Evolutionary conservation across 2,329 filamentous ascomycete genomes (phyloP), one percentile per base, ranked within the genome.

Genomic region (Aspergillus aculeatinus): DNA sequence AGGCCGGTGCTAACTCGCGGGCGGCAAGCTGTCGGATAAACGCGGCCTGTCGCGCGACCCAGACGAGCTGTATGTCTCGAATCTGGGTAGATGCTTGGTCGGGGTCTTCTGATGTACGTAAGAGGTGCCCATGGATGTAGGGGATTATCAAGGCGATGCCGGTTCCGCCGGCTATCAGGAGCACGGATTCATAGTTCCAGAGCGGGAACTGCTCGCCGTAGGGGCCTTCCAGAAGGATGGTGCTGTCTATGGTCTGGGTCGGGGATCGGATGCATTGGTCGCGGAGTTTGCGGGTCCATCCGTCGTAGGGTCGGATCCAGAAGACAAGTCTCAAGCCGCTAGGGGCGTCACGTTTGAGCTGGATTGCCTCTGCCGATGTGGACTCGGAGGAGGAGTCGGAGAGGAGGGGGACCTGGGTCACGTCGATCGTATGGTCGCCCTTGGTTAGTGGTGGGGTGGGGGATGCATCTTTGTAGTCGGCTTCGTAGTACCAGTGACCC

Each of bases 291-390:
- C 72, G 76, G 2, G 82, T 84, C 74, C 81, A 83, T 52, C 82
- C 81, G 53, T 79, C 72, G 64, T 80, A 83, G 0, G 82, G 82
- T 2, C 82, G 78, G 53, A 84, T 76, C 65, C 80, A 78, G 64
- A 83, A 83, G 4, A 77, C 73, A 6, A 83, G 68, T 44, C 72
- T 74, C 4, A 78, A 69, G 3, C 67, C 71, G 58, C 42, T 25
- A 3, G 63, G 16, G 12, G 19, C 50, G 54, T 23, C 51, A 19
- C 3, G 10, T n/a, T 39, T 63, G 29, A n/a, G 35, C 3, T 27
- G 63, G 51, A 44, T 57, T 42, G 12, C 35, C 35, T 6, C 25
- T 2, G 21, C 31, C 12, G 16, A 48, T 11, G 23, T 29, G 3
- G 39, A 48, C 6, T 51, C 48, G 2, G 59, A 59, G 1, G 56